Base-by-base conservation (phyloP, 2,329 filamentous ascomycete species). In the Coniochaeta sp. region DNA sequence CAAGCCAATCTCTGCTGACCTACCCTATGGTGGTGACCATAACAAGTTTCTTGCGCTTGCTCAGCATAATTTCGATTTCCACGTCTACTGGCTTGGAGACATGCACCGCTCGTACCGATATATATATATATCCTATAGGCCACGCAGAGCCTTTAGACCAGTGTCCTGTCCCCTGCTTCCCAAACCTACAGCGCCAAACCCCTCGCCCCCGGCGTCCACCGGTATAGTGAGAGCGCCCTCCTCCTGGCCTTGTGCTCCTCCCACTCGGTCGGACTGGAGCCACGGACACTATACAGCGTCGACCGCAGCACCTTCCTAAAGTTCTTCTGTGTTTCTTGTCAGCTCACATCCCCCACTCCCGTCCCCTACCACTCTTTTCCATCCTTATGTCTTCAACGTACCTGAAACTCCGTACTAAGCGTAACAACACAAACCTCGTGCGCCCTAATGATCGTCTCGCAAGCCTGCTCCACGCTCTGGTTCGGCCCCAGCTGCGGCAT, bases 271-370 rank as follows among this genome's bases (percentile, higher is more conserved):
- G 65, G 64, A 13, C 68, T 67, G 9, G 65, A 62, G 12, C 71
- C 69, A n/a, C 70, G 68, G 2, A 73, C 73, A 53, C 71, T 70
- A 48, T 74, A 73, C n/a, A 76, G 60, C 12, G 73, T 75, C 2
- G 71, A 73, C 9, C 74, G 63, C 55, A 81, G 68, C 0, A 80
- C 76, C 56, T 77, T 77, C 27, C 77, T 70, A 58, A 80, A 80
- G 55, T 79, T 78, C 63, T 75, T 72, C 74, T 78, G 52, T n/a
- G n/a, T n/a, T n/a, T n/a, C n/a, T n/a, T n/a, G n/a, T n/a, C 22
- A 26, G 13, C 16, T 8, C 6, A 24, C n/a, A 18, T 40, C 33
- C 12, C 6, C 33, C 12, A 9, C 9, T 10, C n/a, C 24, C 20
- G n/a, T n/a, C n/a, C n/a, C n/a, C n/a, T n/a, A n/a, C 28, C 28